Conservation (phyloP, 345 rosid genomes). For the Mallotus nudiflorus region DNA sequence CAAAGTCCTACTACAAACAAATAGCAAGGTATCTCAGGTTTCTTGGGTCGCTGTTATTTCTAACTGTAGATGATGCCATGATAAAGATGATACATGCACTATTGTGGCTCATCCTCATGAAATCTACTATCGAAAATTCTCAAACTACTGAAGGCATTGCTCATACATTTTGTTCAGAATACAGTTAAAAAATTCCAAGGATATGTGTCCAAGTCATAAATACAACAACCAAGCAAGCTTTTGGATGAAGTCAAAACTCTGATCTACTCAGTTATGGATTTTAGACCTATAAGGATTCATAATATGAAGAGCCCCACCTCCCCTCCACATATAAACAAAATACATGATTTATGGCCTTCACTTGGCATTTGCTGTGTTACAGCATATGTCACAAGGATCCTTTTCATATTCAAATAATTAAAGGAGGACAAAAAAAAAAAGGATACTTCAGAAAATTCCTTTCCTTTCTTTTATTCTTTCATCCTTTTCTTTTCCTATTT, state of each 20-base stretch:
- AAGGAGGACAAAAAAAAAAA: too few relatives aligned
- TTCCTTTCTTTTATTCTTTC: neutral
- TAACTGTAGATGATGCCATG: neutral
- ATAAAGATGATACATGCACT: neutral
- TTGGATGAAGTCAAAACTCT: neutral
- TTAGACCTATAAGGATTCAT: too few relatives aligned
- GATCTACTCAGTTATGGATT: neutral
- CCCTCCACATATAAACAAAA: too few relatives aligned
- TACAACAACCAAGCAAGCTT: neutral
- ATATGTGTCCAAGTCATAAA: neutral
- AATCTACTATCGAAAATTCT: neutral
- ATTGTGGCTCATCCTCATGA: neutral
- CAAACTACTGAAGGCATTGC: neutral
- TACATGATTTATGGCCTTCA: too few relatives aligned
- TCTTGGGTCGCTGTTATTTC: too few relatives aligned
- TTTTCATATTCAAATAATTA: too few relatives aligned
- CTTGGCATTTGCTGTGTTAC: too few relatives aligned
- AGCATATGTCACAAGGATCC: too few relatives aligned
- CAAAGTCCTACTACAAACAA: too few relatives aligned
- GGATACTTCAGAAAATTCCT: too few relatives aligned
- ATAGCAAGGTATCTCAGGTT: too few relatives aligned
- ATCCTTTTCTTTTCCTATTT: neutral
- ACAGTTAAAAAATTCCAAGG: neutral
- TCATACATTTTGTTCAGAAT: neutral
- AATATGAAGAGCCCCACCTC: too few relatives aligned